phyloP scores from a whole-genome alignment of 108 stramenopile genomes.

The Discostella pseudostelligera region DNA sequence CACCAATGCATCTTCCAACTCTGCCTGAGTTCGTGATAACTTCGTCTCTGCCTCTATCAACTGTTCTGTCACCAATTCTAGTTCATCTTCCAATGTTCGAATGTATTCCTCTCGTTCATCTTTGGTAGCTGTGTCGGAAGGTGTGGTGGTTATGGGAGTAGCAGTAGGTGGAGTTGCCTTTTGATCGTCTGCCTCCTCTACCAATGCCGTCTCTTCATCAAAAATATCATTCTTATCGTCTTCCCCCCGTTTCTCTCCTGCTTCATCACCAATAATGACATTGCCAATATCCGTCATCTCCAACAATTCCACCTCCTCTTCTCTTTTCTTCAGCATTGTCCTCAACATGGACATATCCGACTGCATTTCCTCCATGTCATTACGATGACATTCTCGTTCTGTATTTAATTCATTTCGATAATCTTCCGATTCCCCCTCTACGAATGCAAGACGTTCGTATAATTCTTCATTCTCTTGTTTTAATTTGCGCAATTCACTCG shows the following conservation, averaged over 20 bases:
- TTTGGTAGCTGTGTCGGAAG: slow-evolving; percentile 14
- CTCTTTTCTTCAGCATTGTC: slow-evolving; percentile 34
- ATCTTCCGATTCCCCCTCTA: slow-evolving; percentile 82
- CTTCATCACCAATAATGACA: slow-evolving; percentile 4
- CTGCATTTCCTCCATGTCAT: slow-evolving; percentile 63
- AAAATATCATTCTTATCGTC: slow-evolving; percentile 10
- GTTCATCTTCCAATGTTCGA: slow-evolving; percentile 84
- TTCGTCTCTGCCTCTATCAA: slow-evolving; percentile 83
- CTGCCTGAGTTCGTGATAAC: slow-evolving; percentile 64
- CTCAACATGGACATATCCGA: slow-evolving; percentile 35
- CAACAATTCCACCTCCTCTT: slow-evolving; percentile 14
- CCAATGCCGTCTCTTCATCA: not conserved
- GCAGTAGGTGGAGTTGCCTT: slow-evolving; percentile 6
- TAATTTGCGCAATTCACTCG: slow-evolving; percentile 43
- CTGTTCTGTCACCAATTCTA: slow-evolving; percentile 86
- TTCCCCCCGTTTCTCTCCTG: not conserved
- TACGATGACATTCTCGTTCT: slow-evolving; percentile 65
- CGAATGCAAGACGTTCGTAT: slow-evolving; percentile 81
- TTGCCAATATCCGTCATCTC: slow-evolving; percentile 4
- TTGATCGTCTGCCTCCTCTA: not conserved
- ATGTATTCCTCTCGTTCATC: slow-evolving; percentile 70
- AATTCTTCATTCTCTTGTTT: slow-evolving; percentile 78
- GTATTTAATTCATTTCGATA: slow-evolving; percentile 73
- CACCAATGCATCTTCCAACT: slow-evolving; percentile 53
- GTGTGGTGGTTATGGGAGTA: not conserved